These are phyloP conservation scores for Curvularia lunata DNA, from an alignment of 2,329 filamentous ascomycete species.

Conservation along the genomic window DNA sequence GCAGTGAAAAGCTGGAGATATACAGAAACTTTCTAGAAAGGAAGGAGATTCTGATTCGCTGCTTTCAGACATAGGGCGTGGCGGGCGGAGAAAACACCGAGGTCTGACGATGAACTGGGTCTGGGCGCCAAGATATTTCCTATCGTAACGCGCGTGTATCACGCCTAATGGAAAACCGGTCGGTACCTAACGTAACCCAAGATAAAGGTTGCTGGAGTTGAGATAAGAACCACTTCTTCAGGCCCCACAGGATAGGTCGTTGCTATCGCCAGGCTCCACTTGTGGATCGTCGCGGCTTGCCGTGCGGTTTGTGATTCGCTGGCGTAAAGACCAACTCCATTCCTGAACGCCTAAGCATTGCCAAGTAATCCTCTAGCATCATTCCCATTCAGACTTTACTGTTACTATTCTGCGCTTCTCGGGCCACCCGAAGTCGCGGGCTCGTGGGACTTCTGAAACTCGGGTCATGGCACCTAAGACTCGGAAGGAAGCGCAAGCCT, in stretches of 20 bases:
- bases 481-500: background rate
- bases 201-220: conserved; percentile 25
- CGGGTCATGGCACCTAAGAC: background rate
- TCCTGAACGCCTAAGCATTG: conserved; percentile 3
- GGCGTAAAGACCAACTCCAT: conserved; percentile 1
- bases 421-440: background rate
- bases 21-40: conserved; percentile 2
- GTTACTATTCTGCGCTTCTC: conserved; percentile 3
- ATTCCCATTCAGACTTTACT: background rate
- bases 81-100: conserved; percentile 8
- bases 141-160: conserved; percentile 19
- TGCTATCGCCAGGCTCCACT: conserved; percentile 19
- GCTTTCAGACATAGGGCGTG: background rate
- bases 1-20: conserved; percentile 5
- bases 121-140: conserved; percentile 34
- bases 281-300: conserved; percentile 17
- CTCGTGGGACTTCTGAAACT: background rate
- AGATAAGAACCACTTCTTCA: conserved; percentile 22
- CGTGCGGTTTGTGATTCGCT: conserved; percentile 12
- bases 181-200: conserved; percentile 29
- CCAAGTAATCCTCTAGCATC: background rate
- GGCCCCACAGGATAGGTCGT: conserved; percentile 15
- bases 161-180: conserved; percentile 12
- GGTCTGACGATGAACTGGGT: conserved; percentile 12
- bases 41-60: conserved; percentile 14